Base-by-base conservation (phyloP, 352 stramenopile genomes). In the Phytophthora gonapodyides region DNA sequence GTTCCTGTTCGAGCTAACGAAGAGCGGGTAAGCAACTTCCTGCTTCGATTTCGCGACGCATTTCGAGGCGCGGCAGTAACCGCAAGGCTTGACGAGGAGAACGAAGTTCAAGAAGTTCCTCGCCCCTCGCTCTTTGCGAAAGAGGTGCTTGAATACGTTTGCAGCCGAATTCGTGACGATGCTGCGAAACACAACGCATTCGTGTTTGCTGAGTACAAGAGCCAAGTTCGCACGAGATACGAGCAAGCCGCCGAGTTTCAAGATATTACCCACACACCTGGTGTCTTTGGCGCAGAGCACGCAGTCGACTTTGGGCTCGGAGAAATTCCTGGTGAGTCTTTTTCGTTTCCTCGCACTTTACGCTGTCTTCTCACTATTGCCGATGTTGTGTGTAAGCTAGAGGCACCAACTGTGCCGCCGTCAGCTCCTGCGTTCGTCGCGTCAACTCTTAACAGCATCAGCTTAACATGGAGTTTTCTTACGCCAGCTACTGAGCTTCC, bases 151-250 rank as follows among this genome's bases (percentile, higher is more conserved):
- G 17, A 60, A n/a, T 89, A 84, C 45, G 75, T 89, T 6, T n/a
- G 66, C 13, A 37, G 31, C n/a, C 56, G 27, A 11, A 73, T 88
- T 19, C 62, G 41, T 5, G 35, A 42, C 0, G 82, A 91, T 57
- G 79, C 82, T 4, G 40, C 47, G 24, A 50, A 43, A 7, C 62
- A 86, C 30, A 89, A 91, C 31, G 59, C 57, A 10, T 33, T 58
- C 4, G 63, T 89, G 17, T 70, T 79, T 34, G 59, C 58, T 1
- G 75, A 84, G 51, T 89, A 86, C 55, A 64, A 56, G 16, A 84
- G 84, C 21, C 79, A 88, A 57, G 60, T 75, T 24, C 77, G 71
- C 12, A 91, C 75, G 27, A 85, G 73, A 60, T 89, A 84, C 47
- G 82, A 91, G 21, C 50, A 68, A 1, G 71, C 70, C 7, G 71